phyloP scores from a whole-genome alignment of 495 filamentous ascomycete genomes.

The Cercophora sp. region DNA sequence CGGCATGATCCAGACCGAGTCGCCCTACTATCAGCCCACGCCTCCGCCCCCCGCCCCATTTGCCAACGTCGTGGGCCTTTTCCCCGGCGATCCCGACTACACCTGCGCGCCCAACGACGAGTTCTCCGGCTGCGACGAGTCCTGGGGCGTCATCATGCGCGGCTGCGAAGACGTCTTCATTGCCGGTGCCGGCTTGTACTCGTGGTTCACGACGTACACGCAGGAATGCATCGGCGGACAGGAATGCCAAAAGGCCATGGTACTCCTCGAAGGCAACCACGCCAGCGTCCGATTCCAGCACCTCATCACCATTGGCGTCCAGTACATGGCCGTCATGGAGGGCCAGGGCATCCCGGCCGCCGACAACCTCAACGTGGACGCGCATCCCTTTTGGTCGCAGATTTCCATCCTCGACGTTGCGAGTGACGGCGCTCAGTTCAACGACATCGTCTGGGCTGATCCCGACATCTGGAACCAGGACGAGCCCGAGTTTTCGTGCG shows the following conservation, averaged over 20 bases:
- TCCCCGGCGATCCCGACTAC: not conserved
- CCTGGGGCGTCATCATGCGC: not conserved
- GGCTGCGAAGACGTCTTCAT: not conserved
- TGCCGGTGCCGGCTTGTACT: not conserved
- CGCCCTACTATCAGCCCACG: conserved; percentile 2
- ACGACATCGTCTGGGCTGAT: conserved; percentile 23
- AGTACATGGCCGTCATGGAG: conserved; percentile 4
- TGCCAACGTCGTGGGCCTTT: not conserved
- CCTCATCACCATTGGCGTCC: conserved; percentile 14
- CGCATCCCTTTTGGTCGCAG: conserved; percentile 25
- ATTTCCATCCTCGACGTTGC: conserved; percentile 24
- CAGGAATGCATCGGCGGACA: conserved; percentile 59
- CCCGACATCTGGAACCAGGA: conserved; percentile 23
- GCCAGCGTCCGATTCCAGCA: conserved; percentile 48
- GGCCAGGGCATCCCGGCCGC: conserved; percentile 18
- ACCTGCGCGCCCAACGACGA: not conserved
- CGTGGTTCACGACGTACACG: not conserved
- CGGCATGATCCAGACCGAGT: conserved; percentile 7
- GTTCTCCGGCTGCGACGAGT: not conserved
- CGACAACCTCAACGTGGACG: conserved; percentile 24
- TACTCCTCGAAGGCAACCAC: conserved; percentile 61
- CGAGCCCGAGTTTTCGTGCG: conserved; percentile 21
- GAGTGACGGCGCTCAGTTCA: conserved; percentile 14
- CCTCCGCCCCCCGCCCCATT: not conserved
- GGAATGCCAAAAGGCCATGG: conserved; percentile 76